Base-by-base conservation (phyloP, 441 rosid species). In the Euphorbia corollata region DNA sequence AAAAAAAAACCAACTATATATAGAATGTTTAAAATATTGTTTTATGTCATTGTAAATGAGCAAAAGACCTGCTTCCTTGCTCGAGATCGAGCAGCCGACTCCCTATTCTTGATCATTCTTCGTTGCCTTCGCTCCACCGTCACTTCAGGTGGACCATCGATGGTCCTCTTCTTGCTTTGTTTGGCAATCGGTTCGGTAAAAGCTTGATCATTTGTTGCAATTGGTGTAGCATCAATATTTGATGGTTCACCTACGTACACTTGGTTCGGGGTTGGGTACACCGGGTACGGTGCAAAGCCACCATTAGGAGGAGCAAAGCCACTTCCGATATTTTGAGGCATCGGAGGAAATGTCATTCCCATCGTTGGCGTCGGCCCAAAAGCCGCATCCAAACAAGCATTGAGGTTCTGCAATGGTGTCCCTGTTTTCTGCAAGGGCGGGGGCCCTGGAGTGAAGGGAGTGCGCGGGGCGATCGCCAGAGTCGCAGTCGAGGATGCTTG, bases 41-140 rank as follows among this genome's bases (percentile, higher is more conserved):
- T 51, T 51, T 2, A 1, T 6, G 23, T 54, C 58, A n/a, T 61
- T 39, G 9, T 38, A 55, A 59, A 68, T 59, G 22, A 53, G 20
- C 27, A 39, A 11, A 23, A 57, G 16, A 92, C 98, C 86, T 90
- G 98, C 73, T 86, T 88, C 71, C 98, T 77, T n/a, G 98, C 98
- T 13, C 98, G 83, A 32, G 98, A 92, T 30, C 98, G 67, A 16
- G 97, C 96, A 0, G 97, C 98, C 0, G 98, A 92, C 65, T 92
- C 98, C 8, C 94, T 80, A 64, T 92, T 92, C 82, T 92, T 90
- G 8, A 92, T 92, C 97, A 92, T 92, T 70, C 97, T 79, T 0
- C 94, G 87, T 34, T 87, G 97, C 71, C 94, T 81, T 51, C 96
- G 79, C 80, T 92, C 98, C 51, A 85, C 85, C 41, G 83, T 83